These are phyloP conservation scores for Keithomyces neogunnii DNA, from an alignment of 2,329 filamentous ascomycete genomes.

Conservation along the genomic window DNA sequence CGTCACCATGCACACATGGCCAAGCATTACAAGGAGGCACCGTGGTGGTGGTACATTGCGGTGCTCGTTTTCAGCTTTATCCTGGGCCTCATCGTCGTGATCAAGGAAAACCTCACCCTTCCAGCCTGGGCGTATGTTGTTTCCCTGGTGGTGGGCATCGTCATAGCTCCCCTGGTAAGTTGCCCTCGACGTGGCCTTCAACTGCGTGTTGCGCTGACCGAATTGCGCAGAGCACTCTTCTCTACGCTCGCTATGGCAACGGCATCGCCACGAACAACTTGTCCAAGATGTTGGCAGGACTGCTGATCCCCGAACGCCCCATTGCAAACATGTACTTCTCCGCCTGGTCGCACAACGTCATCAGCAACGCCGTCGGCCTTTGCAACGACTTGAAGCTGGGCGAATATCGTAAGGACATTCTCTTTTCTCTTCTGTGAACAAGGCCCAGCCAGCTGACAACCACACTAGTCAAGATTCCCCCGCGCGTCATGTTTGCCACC, in stretches of 20 bases:
- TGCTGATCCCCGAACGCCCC: slow-evolving; percentile 40
- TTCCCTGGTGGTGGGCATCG: slow-evolving; percentile 19
- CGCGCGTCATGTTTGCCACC: slow-evolving; percentile 28
- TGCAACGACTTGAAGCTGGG: slow-evolving; percentile 49
- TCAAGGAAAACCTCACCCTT: slow-evolving; percentile 26
- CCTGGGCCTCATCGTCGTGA: slow-evolving; percentile 23
- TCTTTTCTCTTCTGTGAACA: neutral
- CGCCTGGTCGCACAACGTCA: slow-evolving; percentile 50
- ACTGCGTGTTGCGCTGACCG: slow-evolving; percentile 12
- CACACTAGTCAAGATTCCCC: slow-evolving; percentile 20
- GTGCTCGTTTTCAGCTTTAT: slow-evolving; percentile 23
- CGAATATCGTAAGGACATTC: slow-evolving; percentile 38
- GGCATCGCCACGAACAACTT: slow-evolving; percentile 37
- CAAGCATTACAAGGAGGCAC: slow-evolving; percentile 40
- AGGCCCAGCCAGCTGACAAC: neutral
- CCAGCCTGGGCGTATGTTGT: slow-evolving; percentile 27
- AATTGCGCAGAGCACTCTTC: slow-evolving; percentile 33
- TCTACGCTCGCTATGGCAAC: slow-evolving; percentile 45
- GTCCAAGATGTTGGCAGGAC: slow-evolving; percentile 47
- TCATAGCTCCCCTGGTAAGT: slow-evolving; percentile 3
- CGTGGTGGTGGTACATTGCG: slow-evolving; percentile 26
- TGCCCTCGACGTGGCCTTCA: slow-evolving; percentile 8
- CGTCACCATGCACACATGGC: slow-evolving; percentile 44
- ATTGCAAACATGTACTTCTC: slow-evolving; percentile 52
- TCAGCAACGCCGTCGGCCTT: slow-evolving; percentile 39